Conservation (phyloP, 306 rosid genomes). For the Vigna hirtella region DNA sequence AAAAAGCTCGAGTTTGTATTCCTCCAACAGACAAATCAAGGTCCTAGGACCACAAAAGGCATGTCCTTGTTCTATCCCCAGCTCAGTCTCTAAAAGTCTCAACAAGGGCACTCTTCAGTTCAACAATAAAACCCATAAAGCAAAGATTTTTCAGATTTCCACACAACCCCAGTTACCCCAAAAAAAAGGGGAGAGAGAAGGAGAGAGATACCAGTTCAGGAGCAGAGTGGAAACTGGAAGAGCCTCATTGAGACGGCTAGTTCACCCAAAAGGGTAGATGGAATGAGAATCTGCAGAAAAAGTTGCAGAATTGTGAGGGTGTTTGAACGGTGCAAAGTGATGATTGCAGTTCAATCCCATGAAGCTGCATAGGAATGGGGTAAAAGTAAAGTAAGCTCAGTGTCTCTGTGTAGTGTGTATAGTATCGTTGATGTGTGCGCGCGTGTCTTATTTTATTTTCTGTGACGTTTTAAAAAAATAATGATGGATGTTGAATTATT, state of each 20-base stretch:
- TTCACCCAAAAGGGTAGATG: constrained; percentile 19
- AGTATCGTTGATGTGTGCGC: constrained; percentile 18
- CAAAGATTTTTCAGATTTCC: constrained; percentile 30
- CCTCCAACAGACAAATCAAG: constrained; percentile 34
- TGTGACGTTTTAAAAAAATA: too few species aligned
- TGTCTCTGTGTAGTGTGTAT: constrained; percentile 26
- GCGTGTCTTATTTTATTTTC: constrained; percentile 15
- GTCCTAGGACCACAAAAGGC: constrained; percentile 20
- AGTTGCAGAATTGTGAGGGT: constrained; percentile 45
- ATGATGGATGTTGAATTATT: constrained; percentile 3
- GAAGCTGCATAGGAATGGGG: constrained; percentile 43
- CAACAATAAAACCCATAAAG: constrained; percentile 39
- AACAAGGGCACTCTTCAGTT: constrained; percentile 24
- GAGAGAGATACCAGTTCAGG: constrained; percentile 37
- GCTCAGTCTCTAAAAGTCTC: not conserved
- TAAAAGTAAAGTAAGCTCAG: constrained; percentile 43
- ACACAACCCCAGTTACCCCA: constrained; percentile 34
- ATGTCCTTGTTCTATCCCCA: not conserved
- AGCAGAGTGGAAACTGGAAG: constrained; percentile 31
- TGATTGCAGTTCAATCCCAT: constrained; percentile 44
- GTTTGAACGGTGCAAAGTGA: constrained; percentile 40
- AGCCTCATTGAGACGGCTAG: constrained; percentile 40
- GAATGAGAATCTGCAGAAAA: constrained; percentile 43
- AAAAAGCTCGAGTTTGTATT: not conserved
- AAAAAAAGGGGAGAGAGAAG: not conserved